A percentile compares a stretch with the other conserved stretches of the same genome.
Evolutionary conservation across 2,329 filamentous ascomycete genomes (phyloP).

Genomic region (Colletotrichum tamarilloi): DNA sequence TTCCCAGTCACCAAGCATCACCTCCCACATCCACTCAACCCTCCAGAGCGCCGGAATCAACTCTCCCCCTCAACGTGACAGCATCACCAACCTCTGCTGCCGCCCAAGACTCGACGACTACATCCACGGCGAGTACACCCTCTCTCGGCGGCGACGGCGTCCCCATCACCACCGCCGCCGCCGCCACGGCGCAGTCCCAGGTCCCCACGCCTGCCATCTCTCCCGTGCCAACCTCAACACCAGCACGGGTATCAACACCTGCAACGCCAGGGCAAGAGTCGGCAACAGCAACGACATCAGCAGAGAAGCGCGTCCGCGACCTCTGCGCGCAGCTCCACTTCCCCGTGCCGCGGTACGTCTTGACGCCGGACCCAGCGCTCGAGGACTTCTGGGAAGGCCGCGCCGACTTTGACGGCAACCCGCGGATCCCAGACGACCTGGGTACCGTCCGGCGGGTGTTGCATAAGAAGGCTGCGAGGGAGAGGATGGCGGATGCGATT

Average conservation of each 20-base stretch:
- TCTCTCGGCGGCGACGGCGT: background rate
- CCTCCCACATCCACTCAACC: slow-evolving; percentile 23
- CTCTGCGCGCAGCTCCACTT: slow-evolving; percentile 49
- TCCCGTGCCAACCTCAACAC: slow-evolving; percentile 13
- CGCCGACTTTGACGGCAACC: slow-evolving; percentile 46
- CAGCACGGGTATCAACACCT: too few relatives aligned
- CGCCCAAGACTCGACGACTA: background rate
- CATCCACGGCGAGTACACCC: background rate
- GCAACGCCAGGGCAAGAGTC: background rate
- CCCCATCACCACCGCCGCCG: background rate
- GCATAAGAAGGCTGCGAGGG: slow-evolving; percentile 48
- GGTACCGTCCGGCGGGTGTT: slow-evolving; percentile 49
- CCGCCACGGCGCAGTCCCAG: background rate
- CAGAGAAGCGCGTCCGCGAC: slow-evolving; percentile 43
- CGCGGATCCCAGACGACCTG: slow-evolving; percentile 44
- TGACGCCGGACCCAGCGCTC: slow-evolving; percentile 38
- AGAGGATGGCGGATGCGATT: slow-evolving; percentile 53
- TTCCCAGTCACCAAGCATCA: background rate
- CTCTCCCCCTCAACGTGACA: slow-evolving; percentile 6
- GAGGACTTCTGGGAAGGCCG: slow-evolving; percentile 49
- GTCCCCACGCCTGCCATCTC: background rate
- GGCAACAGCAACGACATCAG: slow-evolving; percentile 12
- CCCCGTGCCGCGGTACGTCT: slow-evolving; percentile 46
- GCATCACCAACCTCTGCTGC: background rate
- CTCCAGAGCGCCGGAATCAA: slow-evolving; percentile 13